Percentiles rank a stretch among this genome's conserved stretches.
Evolutionary conservation across 2,329 filamentous ascomycete species (phyloP).

Genomic region (Lasiodiplodia citricola): DNA sequence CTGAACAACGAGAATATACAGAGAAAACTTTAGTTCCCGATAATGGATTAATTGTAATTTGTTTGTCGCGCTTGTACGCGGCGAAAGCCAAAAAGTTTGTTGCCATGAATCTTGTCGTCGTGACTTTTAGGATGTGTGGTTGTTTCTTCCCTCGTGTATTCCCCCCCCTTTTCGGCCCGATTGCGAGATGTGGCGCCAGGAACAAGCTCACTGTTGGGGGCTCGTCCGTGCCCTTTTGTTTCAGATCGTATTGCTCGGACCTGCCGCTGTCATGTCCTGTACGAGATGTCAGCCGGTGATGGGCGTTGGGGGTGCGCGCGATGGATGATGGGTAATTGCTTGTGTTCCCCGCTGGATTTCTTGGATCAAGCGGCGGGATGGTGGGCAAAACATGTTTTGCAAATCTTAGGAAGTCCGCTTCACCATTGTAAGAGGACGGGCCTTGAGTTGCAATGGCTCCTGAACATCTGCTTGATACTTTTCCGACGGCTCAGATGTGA

Average conservation of each 20-base stretch:
- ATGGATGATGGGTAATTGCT: background rate
- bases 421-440: too few species aligned
- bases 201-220: background rate
- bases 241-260: too few species aligned
- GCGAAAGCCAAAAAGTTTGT: background rate
- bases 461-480: too few species aligned
- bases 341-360: background rate
- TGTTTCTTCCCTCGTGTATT: background rate
- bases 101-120: background rate
- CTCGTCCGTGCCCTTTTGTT: too few species aligned
- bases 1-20: background rate
- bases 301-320: too few species aligned
- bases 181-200: too few species aligned
- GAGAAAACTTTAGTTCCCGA: background rate
- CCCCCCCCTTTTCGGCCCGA: background rate
- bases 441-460: too few species aligned
- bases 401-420: background rate
- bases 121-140: background rate
- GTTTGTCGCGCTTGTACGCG: background rate
- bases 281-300: background rate
- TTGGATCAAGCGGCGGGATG: background rate
- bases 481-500: too few species aligned
- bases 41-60: conserved; percentile 19
- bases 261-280: background rate
- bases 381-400: background rate